These are phyloP conservation scores for Vaucheria bursata DNA, from an alignment of 352 stramenopile genomes.

Conservation along the genomic window DNA sequence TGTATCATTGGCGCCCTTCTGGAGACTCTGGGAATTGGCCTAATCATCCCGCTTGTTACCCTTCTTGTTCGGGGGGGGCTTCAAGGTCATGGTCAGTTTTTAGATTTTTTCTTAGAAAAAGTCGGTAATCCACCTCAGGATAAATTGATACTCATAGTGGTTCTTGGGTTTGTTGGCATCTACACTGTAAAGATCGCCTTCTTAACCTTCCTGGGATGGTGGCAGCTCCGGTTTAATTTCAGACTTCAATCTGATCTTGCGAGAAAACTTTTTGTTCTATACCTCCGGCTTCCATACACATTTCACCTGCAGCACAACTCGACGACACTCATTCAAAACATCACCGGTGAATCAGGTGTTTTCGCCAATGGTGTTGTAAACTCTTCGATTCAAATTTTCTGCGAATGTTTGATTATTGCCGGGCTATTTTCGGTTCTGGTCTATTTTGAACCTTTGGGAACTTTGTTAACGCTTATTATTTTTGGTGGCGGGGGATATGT, in stretches of 20 bases:
- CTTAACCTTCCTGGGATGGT: background rate
- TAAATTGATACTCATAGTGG: background rate
- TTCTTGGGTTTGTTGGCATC: background rate
- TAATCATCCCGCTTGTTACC: background rate
- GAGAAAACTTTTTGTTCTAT: background rate
- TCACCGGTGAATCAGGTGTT: background rate
- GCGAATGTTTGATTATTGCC: background rate
- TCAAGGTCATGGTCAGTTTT: background rate
- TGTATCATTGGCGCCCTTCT: no score
- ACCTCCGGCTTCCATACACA: background rate
- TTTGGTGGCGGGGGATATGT: background rate
- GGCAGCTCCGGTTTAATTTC: background rate
- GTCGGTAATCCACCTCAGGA: background rate
- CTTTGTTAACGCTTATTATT: background rate
- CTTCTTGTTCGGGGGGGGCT: background rate
- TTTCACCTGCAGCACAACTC: background rate
- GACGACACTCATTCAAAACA: background rate
- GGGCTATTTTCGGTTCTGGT: background rate
- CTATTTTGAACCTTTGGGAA: background rate
- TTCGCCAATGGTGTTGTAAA: background rate
- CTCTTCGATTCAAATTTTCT: background rate
- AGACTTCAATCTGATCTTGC: background rate
- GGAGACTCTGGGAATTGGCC: background rate
- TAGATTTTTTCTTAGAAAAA: background rate
- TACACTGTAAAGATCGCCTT: background rate